Percentiles rank a stretch among this genome's conserved stretches.
These are phyloP conservation scores for Lathyrus aphaca DNA, from an alignment of 306 rosid species.

Conservation along the genomic window DNA sequence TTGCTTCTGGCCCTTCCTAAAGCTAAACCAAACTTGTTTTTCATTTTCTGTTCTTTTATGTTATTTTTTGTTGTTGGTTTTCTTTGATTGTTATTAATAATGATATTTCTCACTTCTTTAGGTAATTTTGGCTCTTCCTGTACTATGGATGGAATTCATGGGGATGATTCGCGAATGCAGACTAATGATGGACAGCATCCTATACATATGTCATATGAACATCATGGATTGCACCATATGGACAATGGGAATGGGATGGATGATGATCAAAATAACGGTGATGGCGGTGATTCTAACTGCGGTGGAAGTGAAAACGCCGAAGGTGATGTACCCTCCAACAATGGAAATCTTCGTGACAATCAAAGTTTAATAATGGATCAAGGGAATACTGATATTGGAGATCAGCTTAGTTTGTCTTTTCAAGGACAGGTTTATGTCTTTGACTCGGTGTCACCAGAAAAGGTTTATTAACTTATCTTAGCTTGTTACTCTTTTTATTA, in stretches of 20 bases:
- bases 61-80: background rate
- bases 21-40: background rate
- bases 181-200: conserved; percentile 56
- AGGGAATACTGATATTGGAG: conserved; percentile 49
- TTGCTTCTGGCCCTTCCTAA: too few relatives aligned
- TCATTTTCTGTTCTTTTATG: background rate
- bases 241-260: conserved; percentile 59
- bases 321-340: conserved; percentile 58
- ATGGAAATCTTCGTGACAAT: conserved; percentile 52
- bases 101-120: conserved; percentile 20
- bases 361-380: conserved; percentile 48
- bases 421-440: conserved; percentile 82
- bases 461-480: conserved; percentile 51
- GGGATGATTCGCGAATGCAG: conserved; percentile 54
- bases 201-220: conserved; percentile 57
- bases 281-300: conserved; percentile 40
- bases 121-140: conserved; percentile 39
- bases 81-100: conserved; percentile 14
- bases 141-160: conserved; percentile 63
- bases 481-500: conserved; percentile 13
- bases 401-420: conserved; percentile 74
- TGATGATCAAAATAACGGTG: conserved; percentile 53
- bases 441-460: conserved; percentile 68
- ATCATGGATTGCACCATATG: conserved; percentile 61
- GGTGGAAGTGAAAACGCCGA: conserved; percentile 55